Percentiles rank a stretch among this genome's conserved stretches.
Evolutionary conservation across 108 stramenopile species (phyloP).

Genomic region (Fistulifera solaris): DNA sequence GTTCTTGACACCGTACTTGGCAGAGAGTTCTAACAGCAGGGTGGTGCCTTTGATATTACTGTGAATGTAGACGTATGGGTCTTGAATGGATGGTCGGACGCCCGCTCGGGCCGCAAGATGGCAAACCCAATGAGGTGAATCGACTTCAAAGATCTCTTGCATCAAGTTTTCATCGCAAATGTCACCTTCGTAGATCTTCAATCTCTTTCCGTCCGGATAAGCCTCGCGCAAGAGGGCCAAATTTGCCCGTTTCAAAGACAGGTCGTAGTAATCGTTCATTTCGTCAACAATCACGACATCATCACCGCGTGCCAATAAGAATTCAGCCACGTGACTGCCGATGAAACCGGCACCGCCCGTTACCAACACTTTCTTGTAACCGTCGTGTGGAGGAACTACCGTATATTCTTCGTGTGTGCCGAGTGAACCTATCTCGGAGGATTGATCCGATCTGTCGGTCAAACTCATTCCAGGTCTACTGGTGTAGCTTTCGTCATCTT

Average conservation of each 20-base stretch:
- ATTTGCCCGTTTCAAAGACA: conserved; percentile 70
- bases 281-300: conserved; percentile 88
- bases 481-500: too few species aligned
- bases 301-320: conserved; percentile 74
- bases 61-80: conserved; percentile 97
- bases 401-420: background rate
- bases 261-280: conserved; percentile 92
- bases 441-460: too few species aligned
- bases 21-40: conserved; percentile 82
- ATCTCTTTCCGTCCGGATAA: conserved; percentile 17
- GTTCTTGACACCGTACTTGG: conserved; percentile 78
- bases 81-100: conserved; percentile 88
- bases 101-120: conserved; percentile 96
- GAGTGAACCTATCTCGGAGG: too few species aligned
- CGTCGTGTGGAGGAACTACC: conserved; percentile 31
- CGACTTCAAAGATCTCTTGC: conserved; percentile 44
- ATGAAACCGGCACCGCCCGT: conserved; percentile 93
- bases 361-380: conserved; percentile 74
- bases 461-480: too few species aligned
- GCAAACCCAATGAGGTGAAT: conserved; percentile 70
- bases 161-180: conserved; percentile 90
- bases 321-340: conserved; percentile 65
- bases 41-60: conserved; percentile 94
- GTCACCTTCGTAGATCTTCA: conserved; percentile 78
- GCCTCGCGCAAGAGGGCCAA: conserved; percentile 35